Evolutionary conservation across 1,284 basidiomycete genomes (phyloP), one percentile per base, ranked within the genome.

Genomic region (Flammula alnicola): DNA sequence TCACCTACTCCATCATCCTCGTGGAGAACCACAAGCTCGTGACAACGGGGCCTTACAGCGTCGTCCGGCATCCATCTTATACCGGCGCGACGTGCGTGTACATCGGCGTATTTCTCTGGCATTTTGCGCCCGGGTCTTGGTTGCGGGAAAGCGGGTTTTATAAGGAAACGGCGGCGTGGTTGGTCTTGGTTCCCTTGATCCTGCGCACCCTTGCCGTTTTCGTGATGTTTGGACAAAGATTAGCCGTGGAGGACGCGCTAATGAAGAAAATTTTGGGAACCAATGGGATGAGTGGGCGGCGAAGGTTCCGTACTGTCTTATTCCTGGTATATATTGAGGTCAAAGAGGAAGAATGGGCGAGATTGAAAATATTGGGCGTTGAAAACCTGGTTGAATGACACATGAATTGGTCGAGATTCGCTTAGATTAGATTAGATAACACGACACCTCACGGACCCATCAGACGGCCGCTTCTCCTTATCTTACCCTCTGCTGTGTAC

Each of bases 221-320:
- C 3, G 23, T 54, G 5, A 65, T 71, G 63, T 58, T 4, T 36
- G 73, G 49, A 48, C 58, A 25, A 61, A 69, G 6, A 71, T 72
- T 60, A 58, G 30, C 52, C 2, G 70, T 57, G 46, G 73, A 75
- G 54, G 72, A 75, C 39, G 60, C 59, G 27, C 61, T 61, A 8
- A 47, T 74, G 43, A 56, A 57, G 42, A 51, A 66, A 38, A 56
- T 19, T 74, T 75, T 59, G 66, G 68, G 11, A 54, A 61, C 39
- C 62, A 70, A 44, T 75, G 72, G 73, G 62, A 64, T 5, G 53
- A 61, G n/a, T 74, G 69, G 68, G 64, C 62, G 32, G 49, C 51
- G 32, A 52, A 55, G 43, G 73, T 75, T 10, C 69, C 68, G 5
- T 70, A 67, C 32, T 38, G 36, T 11, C 36, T 37, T 17, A 9